Evolutionary conservation across 2,329 filamentous ascomycete species (phyloP).

Genomic region (Neurospora sp.): DNA sequence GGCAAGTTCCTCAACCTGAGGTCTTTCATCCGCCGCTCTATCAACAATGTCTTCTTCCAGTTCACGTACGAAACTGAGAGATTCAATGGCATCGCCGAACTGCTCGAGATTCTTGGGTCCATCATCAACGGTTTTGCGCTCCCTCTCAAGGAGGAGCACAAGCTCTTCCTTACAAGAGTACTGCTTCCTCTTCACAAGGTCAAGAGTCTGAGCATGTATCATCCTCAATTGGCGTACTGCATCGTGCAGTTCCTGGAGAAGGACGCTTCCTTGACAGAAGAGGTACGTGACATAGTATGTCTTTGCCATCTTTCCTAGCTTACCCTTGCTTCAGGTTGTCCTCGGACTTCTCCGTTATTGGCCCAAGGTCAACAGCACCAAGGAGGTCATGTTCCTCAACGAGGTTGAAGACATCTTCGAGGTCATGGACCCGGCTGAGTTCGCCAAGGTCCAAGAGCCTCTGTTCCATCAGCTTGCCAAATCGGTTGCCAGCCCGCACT

Average conservation of each 20-base stretch:
- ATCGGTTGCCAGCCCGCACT: slow-evolving; percentile 95
- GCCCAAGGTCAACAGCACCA: slow-evolving; percentile 99
- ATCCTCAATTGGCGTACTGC: slow-evolving; percentile 95
- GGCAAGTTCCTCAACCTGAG: slow-evolving; percentile 97
- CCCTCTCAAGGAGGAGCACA: slow-evolving; percentile 96
- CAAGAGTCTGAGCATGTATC: slow-evolving; percentile 99
- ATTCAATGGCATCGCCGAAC: slow-evolving; percentile 95
- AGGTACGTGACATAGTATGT: slow-evolving; percentile 45
- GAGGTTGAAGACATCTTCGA: slow-evolving; percentile 99
- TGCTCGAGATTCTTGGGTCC: slow-evolving; percentile 92
- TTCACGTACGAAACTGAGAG: slow-evolving; percentile 98
- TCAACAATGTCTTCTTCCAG: slow-evolving; percentile 99
- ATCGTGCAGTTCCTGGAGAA: slow-evolving; percentile 99
- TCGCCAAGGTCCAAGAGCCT: slow-evolving; percentile 96
- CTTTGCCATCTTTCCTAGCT: background rate
- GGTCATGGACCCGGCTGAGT: slow-evolving; percentile 98
- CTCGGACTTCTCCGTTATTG: slow-evolving; percentile 91
- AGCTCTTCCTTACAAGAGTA: slow-evolving; percentile 90
- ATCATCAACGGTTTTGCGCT: slow-evolving; percentile 99
- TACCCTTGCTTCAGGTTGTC: slow-evolving; percentile 56
- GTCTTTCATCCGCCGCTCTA: slow-evolving; percentile 93
- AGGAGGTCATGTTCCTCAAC: slow-evolving; percentile 99
- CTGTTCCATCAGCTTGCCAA: slow-evolving; percentile 96
- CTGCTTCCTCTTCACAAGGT: slow-evolving; percentile 93
- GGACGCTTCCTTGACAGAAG: slow-evolving; percentile 92